A percentile compares a stretch with the other conserved stretches of the same genome.
Conservation (phyloP, 2,329 filamentous ascomycete species). For the Metarhizium robertsii region DNA sequence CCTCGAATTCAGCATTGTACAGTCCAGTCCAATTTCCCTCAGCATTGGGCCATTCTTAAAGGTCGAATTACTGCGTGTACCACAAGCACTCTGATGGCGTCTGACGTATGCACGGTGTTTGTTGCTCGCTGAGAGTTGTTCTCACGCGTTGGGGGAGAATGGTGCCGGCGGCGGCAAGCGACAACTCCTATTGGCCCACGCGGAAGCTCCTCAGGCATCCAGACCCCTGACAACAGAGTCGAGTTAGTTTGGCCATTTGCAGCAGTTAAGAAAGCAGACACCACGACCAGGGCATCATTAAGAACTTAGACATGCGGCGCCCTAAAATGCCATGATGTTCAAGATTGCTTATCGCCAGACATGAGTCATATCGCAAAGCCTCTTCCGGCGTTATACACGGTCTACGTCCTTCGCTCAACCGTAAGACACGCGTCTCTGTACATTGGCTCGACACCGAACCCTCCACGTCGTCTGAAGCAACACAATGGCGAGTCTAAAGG, state of each 20-base stretch:
- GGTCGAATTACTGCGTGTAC: too few species aligned
- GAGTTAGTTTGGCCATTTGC: too few species aligned
- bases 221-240: too few species aligned
- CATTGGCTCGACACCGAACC: constrained; percentile 86
- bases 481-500: constrained; percentile 83
- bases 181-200: background rate
- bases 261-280: background rate
- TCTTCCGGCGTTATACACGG: constrained; percentile 85
- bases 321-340: background rate
- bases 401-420: constrained; percentile 83
- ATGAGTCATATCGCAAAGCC: constrained; percentile 39
- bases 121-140: too few species aligned
- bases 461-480: constrained; percentile 73
- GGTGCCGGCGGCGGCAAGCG: background rate
- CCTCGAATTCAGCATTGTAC: too few species aligned
- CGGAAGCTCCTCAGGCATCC: background rate
- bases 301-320: background rate
- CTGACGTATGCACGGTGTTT: too few species aligned
- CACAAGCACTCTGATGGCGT: too few species aligned
- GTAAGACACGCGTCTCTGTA: constrained; percentile 65
- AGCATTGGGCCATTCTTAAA: background rate
- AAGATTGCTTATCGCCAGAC: constrained; percentile 7
- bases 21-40: background rate
- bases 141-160: too few species aligned
- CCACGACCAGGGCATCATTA: background rate